Evolutionary conservation across 352 stramenopile species (phyloP), one percentile per base, ranked within the genome.

Genomic region (Plasmopara halstedii): DNA sequence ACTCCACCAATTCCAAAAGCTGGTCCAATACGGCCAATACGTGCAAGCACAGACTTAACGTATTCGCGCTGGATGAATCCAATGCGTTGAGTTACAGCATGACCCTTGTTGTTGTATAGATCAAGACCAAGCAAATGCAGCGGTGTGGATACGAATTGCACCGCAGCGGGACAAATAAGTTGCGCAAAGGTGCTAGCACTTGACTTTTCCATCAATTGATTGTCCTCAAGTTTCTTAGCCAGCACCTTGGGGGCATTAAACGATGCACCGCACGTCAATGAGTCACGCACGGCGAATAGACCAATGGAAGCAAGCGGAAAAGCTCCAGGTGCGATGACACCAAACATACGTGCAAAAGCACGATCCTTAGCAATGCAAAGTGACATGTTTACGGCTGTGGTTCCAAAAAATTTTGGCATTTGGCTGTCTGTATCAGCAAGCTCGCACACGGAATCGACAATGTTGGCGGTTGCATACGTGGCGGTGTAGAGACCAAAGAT

Each of bases 271-370:
- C 94, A 83, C 0, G 86, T 96, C 32, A 93, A 58, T 18, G 77
- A 86, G 53, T 96, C 86, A 13, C 86, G 70, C 15, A 94, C 53
- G 4, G 81, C 85, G 42, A 96, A 96, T n/a, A 95, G 63, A 2
- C 70, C 79, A 21, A 95, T 75, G 9, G 84, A 89, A 17, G 66
- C 53, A 15, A 94, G 56, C 8, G 83, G 82, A 39, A 96, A 91
- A 26, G 83, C 62, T 0, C 63, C 58, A 10, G 85, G 82, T 7
- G 66, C 71, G 38, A 86, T 85, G 35, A 89, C 79, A 18, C 87
- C 87, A 52, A 96, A 96, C 87, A 95, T 95, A 26, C 74, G 73
- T 29, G 87, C 83, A 50, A 95, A 96, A n/a, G 81, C 83, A 47
- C 78, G 83, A 48, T 95, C 87, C 55, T 96, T 96, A 51, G 82